phyloP scores from a whole-genome alignment of 2,329 filamentous ascomycete genomes.

The Botrytis galanthina region DNA sequence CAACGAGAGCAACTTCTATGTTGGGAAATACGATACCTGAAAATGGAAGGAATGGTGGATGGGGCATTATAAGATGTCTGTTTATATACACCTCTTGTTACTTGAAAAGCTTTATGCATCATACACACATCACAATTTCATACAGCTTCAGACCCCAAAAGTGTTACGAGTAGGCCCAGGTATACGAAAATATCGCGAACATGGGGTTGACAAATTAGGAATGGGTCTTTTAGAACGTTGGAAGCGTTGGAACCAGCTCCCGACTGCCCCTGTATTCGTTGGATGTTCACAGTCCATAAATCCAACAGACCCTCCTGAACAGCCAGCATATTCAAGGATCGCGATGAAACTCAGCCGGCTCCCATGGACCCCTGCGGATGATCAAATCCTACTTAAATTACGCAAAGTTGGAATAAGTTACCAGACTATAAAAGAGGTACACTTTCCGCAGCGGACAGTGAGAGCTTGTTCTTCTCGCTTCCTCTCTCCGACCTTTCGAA shows the following conservation, averaged over 20 bases:
- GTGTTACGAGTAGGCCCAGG: background rate
- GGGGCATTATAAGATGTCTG: background rate
- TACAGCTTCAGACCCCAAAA: background rate
- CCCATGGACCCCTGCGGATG: background rate
- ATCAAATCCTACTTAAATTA: background rate
- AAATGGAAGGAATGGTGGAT: background rate
- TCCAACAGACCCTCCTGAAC: background rate
- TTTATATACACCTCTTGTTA: too few species aligned
- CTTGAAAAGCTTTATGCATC: background rate
- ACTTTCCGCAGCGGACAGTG: background rate
- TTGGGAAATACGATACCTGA: background rate
- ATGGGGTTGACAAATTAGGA: background rate
- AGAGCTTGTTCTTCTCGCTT: background rate
- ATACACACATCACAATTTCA: background rate
- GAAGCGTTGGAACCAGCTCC: background rate
- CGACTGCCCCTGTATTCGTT: background rate
- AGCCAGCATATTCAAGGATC: background rate
- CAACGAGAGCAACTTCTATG: background rate
- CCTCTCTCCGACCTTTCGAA: too few species aligned
- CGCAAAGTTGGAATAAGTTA: background rate
- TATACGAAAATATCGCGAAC: background rate
- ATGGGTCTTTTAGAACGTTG: background rate
- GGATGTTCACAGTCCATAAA: background rate
- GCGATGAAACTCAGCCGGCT: background rate
- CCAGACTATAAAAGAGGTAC: background rate